Base-by-base conservation (phyloP, 2,329 filamentous ascomycete genomes). In the Shiraia sp. region DNA sequence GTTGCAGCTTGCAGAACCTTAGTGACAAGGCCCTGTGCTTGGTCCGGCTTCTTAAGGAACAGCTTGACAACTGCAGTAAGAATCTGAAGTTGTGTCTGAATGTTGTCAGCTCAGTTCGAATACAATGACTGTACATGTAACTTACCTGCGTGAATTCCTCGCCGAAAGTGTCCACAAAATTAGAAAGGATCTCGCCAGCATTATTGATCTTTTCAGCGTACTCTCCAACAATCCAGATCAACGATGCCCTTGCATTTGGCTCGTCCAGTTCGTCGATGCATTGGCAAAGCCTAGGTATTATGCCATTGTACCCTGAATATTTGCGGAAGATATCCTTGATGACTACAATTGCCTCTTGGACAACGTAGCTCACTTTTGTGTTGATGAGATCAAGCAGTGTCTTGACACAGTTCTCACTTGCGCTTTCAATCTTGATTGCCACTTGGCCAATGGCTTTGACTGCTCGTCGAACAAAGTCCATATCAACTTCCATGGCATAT, bases 141-240 rank as follows among this genome's bases (percentile, higher is more conserved):
- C 80, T 55, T 67, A 89, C 87, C 77, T 95, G 92, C 37, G 91
- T 93, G 65, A 96, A 97, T 69, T 99, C 93, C 67, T 97, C 93
- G 68, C 88, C 87, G 69, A 99, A 97, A 1, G 85, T 86, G 41
- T 97, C 93, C 10, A 96, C 92, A 63, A 99, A 99, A 13, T 87
- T 85, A 37, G 84, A 80, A 45, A 99, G 72, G 49, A 99, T 97
- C 57, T 97, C 90, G 51, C 91, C 90, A n/a, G 93, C 93, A 60
- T 99, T 97, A 74, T 83, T 95, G 63, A 99, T 99, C 78, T 99
- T 99, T 75, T 99, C 93, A 1, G 93, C 93, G 66, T 99, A 99
- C 69, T 99, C 93, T 56, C 93, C 93, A 5, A 99, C 92, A 55
- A 99, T 97, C 93, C 93, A 99, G 62, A 99, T 97, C 45, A 99